Conservation (phyloP, 495 filamentous ascomycete species). For the Melanomma pulvis-pyrius region DNA sequence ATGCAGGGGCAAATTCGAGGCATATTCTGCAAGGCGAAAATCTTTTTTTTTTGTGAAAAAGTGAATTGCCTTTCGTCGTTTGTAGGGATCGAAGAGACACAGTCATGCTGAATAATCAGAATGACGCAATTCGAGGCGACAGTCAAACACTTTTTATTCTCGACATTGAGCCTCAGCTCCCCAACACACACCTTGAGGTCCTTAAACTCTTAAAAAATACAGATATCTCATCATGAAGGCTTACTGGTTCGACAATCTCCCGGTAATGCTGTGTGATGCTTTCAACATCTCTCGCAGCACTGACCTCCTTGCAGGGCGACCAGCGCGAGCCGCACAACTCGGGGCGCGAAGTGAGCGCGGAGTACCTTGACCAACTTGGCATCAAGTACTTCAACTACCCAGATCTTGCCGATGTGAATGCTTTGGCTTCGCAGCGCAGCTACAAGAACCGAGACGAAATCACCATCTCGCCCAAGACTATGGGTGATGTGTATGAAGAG, state of each 20-base stretch:
- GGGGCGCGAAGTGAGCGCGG: constrained; percentile 60
- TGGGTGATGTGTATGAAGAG: constrained; percentile 84
- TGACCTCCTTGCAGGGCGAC: constrained; percentile 67
- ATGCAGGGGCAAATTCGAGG: no score
- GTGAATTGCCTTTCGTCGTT: not conserved
- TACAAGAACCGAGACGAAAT: constrained; percentile 97
- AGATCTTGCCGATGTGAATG: constrained; percentile 65
- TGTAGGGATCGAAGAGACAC: no score
- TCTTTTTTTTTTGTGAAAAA: not conserved
- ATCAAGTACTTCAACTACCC: constrained; percentile 75
- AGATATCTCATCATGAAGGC: constrained; percentile 34
- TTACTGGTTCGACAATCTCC: constrained; percentile 43
- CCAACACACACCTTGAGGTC: not conserved
- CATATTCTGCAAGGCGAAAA: not conserved
- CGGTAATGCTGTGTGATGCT: constrained; percentile 17
- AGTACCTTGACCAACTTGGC: constrained; percentile 72
- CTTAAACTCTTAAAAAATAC: not conserved
- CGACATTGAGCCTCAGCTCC: not conserved
- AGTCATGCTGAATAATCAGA: constrained; percentile 12
- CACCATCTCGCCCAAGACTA: constrained; percentile 79
- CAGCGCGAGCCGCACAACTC: constrained; percentile 91
- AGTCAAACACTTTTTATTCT: not conserved
- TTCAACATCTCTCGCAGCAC: not conserved
- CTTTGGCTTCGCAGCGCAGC: constrained; percentile 69
- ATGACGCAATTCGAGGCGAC: constrained; percentile 15